A percentile compares a stretch with the other conserved stretches of the same genome.
These are phyloP conservation scores for Trichoderma gamsii DNA, from an alignment of 495 filamentous ascomycete species.

Conservation along the genomic window DNA sequence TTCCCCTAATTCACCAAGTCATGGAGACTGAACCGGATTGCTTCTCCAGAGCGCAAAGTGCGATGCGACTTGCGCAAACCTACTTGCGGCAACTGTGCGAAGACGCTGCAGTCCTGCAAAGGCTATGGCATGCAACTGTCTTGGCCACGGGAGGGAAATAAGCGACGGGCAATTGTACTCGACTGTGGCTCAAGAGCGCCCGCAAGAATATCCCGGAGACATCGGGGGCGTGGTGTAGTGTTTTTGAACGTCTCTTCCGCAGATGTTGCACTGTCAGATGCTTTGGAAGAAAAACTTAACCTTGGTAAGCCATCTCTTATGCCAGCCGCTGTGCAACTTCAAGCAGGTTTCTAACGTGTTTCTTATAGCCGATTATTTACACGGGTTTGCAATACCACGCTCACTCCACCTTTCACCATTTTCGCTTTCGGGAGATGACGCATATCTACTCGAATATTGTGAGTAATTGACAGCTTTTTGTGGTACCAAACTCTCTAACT, in stretches of 20 bases:
- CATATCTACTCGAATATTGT: not conserved
- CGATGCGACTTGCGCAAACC: not conserved
- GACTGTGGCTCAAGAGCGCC: not conserved
- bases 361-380: not conserved
- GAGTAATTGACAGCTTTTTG: not conserved
- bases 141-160: not conserved
- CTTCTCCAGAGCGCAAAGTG: not conserved
- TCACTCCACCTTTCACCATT: not conserved
- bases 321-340: not conserved
- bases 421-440: not conserved
- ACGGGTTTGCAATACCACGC: not conserved
- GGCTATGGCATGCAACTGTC: slow-evolving; percentile 5
- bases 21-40: not conserved
- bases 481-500: not conserved
- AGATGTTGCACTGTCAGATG: not conserved
- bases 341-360: not conserved
- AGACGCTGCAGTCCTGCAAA: not conserved
- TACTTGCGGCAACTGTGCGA: not conserved
- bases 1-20: not conserved
- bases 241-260: not conserved
- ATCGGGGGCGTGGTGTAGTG: not conserved
- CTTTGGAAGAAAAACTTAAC: not conserved
- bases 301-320: not conserved
- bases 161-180: not conserved
- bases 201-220: not conserved